phyloP scores from a whole-genome alignment of 2,329 filamentous ascomycete species.

The Penicillium concentricum region DNA sequence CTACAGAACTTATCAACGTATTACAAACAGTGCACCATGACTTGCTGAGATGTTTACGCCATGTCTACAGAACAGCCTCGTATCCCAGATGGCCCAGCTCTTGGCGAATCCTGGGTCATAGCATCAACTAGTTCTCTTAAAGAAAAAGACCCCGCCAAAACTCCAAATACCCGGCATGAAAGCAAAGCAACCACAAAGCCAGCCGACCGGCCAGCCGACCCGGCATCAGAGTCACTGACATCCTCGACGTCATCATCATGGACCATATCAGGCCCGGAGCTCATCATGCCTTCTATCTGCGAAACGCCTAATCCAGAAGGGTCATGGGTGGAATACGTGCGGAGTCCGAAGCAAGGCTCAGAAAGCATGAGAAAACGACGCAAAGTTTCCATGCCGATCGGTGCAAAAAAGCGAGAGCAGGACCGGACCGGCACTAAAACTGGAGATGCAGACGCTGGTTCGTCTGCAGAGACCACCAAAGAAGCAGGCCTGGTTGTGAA shows the following conservation, averaged over 20 bases:
- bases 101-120: conserved; percentile 43
- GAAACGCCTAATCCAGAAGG: conserved; percentile 33
- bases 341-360: conserved; percentile 8
- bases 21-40: neutral
- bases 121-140: conserved; percentile 23
- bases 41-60: conserved; percentile 16
- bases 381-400: conserved; percentile 12
- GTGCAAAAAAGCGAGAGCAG: conserved; percentile 1
- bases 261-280: conserved; percentile 34
- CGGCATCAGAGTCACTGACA: conserved; percentile 24
- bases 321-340: conserved; percentile 34
- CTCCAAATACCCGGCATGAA: neutral
- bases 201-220: neutral
- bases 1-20: neutral
- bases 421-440: neutral
- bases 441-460: conserved; percentile 6
- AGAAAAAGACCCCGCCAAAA: conserved; percentile 8
- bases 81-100: conserved; percentile 19
- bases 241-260: conserved; percentile 26
- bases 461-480: conserved; percentile 5
- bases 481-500: neutral
- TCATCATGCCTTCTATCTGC: conserved; percentile 43
- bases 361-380: conserved; percentile 24
- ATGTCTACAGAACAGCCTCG: conserved; percentile 17
- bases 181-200: conserved; percentile 8